Evolutionary conservation across 2,329 filamentous ascomycete species (phyloP).

Genomic region (Botryotinia narcissicola): DNA sequence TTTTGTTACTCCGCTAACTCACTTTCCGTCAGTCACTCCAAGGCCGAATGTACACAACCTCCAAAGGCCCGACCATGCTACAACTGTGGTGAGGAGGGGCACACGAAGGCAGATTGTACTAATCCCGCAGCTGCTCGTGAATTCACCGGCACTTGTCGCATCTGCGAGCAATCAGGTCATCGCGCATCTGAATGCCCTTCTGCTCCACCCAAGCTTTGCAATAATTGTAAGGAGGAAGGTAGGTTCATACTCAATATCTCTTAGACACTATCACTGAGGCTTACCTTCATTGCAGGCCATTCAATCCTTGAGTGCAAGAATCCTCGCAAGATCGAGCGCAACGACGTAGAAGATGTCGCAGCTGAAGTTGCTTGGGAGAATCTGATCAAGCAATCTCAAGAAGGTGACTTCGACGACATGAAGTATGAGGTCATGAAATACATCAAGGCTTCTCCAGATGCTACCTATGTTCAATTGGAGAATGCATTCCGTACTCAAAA

Average conservation of each 20-base stretch:
- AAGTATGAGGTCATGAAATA: slow-evolving; percentile 61
- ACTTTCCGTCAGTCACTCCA: slow-evolving; percentile 22
- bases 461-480: slow-evolving; percentile 62
- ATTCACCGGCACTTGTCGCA: slow-evolving; percentile 58
- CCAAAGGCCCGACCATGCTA: slow-evolving; percentile 29
- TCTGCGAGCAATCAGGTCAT: slow-evolving; percentile 54
- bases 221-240: slow-evolving; percentile 62
- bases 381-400: slow-evolving; percentile 51
- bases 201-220: slow-evolving; percentile 54
- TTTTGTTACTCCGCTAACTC: not conserved
- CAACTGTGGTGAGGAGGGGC: slow-evolving; percentile 64
- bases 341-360: slow-evolving; percentile 47
- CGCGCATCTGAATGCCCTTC: slow-evolving; percentile 62
- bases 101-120: slow-evolving; percentile 61
- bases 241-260: slow-evolving; percentile 25
- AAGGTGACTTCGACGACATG: slow-evolving; percentile 60
- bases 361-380: slow-evolving; percentile 58
- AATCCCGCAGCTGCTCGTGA: slow-evolving; percentile 49
- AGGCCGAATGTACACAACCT: slow-evolving; percentile 31
- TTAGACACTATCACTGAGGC: not conserved
- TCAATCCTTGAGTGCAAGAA: slow-evolving; percentile 54
- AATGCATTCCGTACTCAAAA: slow-evolving; percentile 53
- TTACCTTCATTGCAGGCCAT: slow-evolving; percentile 48
- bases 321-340: slow-evolving; percentile 57
- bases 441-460: slow-evolving; percentile 56